A percentile compares a stretch with the other conserved stretches of the same genome.
Evolutionary conservation across 2,329 filamentous ascomycete genomes (phyloP).

Genomic region (Pyrenochaeta sp.): DNA sequence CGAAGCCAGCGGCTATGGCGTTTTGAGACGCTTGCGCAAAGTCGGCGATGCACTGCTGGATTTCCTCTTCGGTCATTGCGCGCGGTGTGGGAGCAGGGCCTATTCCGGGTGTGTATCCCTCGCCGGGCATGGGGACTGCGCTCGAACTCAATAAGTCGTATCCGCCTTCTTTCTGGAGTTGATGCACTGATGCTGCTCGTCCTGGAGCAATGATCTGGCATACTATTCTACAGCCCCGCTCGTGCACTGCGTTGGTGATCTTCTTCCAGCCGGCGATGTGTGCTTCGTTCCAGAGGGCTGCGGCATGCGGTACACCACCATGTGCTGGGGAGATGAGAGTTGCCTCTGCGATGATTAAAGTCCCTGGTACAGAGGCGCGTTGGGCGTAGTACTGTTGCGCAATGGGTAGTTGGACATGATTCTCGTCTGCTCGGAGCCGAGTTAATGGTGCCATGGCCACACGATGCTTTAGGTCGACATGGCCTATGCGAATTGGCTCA

Average conservation of each 20-base stretch:
- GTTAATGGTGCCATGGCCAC: constrained; percentile 44
- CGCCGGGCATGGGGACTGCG: constrained; percentile 44
- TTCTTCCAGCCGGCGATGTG: constrained; percentile 63
- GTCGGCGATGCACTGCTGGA: constrained; percentile 43
- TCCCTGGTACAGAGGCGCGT: constrained; percentile 59
- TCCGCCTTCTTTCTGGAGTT: too few relatives aligned
- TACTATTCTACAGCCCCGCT: too few relatives aligned
- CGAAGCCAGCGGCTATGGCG: constrained; percentile 61
- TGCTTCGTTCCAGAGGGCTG: constrained; percentile 62
- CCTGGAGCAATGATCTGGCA: too few relatives aligned
- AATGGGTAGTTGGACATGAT: constrained; percentile 52
- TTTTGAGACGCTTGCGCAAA: constrained; percentile 52
- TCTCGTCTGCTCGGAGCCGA: constrained; percentile 52
- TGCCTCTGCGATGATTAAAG: constrained; percentile 65
- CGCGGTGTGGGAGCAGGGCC: constrained; percentile 1
- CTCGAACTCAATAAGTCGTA: constrained; percentile 47
- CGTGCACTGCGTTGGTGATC: constrained; percentile 67
- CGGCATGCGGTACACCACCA: constrained; percentile 59
- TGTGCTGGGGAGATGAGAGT: constrained; percentile 58
- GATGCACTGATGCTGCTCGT: too few relatives aligned
- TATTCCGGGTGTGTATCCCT: constrained; percentile 47
- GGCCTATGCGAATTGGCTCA: constrained; percentile 37
- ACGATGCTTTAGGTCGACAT: constrained; percentile 34
- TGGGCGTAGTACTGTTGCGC: constrained; percentile 62
- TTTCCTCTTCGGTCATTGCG: constrained; percentile 47